Evolutionary conservation across 2,329 filamentous ascomycete species (phyloP).

Genomic region (Colletotrichum somersetense): DNA sequence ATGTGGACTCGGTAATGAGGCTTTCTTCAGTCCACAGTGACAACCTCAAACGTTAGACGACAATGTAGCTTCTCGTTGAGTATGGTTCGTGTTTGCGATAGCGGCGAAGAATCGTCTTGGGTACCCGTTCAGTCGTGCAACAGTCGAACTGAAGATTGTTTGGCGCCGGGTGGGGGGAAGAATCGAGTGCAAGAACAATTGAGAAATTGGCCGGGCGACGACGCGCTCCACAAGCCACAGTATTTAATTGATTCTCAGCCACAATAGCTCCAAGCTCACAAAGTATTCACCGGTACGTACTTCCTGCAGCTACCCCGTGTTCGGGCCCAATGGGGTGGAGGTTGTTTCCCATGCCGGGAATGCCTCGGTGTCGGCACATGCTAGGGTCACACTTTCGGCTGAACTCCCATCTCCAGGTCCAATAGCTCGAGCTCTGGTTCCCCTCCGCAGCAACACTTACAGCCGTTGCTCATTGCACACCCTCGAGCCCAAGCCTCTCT

Average conservation of each 20-base stretch:
- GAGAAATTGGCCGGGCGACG: too few species aligned
- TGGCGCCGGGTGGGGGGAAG: constrained; percentile 43
- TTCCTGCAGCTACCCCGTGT: constrained; percentile 33
- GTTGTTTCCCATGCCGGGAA: constrained; percentile 35
- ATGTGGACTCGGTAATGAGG: neutral
- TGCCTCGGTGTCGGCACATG: constrained; percentile 50
- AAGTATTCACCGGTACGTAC: constrained; percentile 31
- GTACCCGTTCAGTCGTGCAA: constrained; percentile 15
- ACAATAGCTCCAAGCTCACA: constrained; percentile 7
- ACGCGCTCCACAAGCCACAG: constrained; percentile 6
- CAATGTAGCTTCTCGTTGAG: constrained; percentile 5
- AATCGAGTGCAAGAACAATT: constrained; percentile 33
- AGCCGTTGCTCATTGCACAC: constrained; percentile 4
- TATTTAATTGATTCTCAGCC: constrained; percentile 39
- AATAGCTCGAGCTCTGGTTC: constrained; percentile 20
- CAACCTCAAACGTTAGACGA: neutral
- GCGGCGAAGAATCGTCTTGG: constrained; percentile 20
- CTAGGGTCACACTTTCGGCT: constrained; percentile 41
- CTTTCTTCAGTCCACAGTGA: constrained; percentile 4
- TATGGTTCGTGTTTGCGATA: constrained; percentile 25
- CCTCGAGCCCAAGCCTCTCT: constrained; percentile 20
- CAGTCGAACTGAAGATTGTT: constrained; percentile 37
- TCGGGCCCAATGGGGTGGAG: constrained; percentile 37
- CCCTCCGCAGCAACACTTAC: constrained; percentile 22
- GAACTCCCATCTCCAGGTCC: constrained; percentile 27